Evolutionary conservation across 2,329 filamentous ascomycete genomes (phyloP), one percentile per base, ranked within the genome.

Genomic region (Claviceps arundinis): DNA sequence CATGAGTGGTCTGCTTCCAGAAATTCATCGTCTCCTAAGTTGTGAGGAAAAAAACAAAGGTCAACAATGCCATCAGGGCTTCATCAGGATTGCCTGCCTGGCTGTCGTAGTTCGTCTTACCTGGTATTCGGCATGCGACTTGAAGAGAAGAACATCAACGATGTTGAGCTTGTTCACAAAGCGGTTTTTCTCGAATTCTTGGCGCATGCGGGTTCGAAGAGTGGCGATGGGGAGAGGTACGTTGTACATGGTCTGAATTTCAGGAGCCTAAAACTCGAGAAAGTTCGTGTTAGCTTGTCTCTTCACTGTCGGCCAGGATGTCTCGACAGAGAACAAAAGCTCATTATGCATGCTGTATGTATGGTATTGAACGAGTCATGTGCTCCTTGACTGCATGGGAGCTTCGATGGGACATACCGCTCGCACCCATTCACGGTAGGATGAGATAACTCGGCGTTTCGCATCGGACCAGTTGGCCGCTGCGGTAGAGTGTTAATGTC

Each of bases 231-330:
- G 89, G 65, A 95, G 81, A 67, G 87, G 88, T 64, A 98, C 76
- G 56, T 86, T 87, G 81, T 98, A 98, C 89, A 97, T 95, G 56
- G 82, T 86, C 71, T 97, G 93, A 65, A 98, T 91, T 69, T 97
- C 90, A 56, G 93, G 91, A 42, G 89, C 89, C 93, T 98, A 37
- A 67, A 16, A 30, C 17, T 53, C 16, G 3, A 37, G 19, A 14
- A 2, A 42, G 2, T 48, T 37, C 26, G 52, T 58, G 50, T 51
- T 55, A 51, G 41, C 4, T 7, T 37, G 37, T 50, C 34, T 26
- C 2, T 4, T 41, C 37, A 7, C 4, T 41, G 11, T 16, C 22
- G 11, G n/a, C 2, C 34, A 22, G 16, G 19, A 14, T 16, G 1
- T 17, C 9, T 5, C 5, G 4, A 2, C 8, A 17, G 11, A 9